Evolutionary conservation across 1,284 basidiomycete species (phyloP), one percentile per base, ranked within the genome.

Genomic region (Athelia sp.): DNA sequence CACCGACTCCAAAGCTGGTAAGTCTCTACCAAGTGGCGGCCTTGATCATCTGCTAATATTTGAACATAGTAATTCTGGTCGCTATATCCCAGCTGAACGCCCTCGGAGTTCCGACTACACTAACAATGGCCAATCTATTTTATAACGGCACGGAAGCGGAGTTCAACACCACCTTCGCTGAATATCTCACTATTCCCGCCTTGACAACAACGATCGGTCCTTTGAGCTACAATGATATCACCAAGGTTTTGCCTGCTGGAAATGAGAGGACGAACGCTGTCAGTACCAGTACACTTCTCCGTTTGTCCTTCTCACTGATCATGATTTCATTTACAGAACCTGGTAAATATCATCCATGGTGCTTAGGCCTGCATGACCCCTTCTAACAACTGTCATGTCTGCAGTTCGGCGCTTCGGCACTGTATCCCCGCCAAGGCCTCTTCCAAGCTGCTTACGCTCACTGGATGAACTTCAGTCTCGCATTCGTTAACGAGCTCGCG

Each of bases 361-460:
- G n/a, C 26, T 29, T 29, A 4, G 13, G 13, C 26, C 26, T 29
- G 13, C 13, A 29, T 6, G 13, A 29, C 26, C 6, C 26, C 13
- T 29, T 6, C 26, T 13, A 29, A 29, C 26, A 29, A 6, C 26
- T 29, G n/a, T n/a, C n/a, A 29, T 4, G 13, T 29, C 26, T 29
- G 4, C 26, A 65, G 17, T 71, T 70, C 49, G 68, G 67, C 24
- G 68, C 63, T 21, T 64, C 65, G 26, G 62, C 62, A 11, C 58
- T 67, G 15, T 54, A 58, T 1, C 56, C 56, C n/a, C 56, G 58
- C 24, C 61, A 62, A 11, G 50, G 58, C 15, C 53, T 52, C 18
- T 64, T 61, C 47, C 31, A 57, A 29, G 56, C 61, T 24, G 62
- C 62, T 1, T 62, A 60, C 44, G 48, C 40, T 10, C 54, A 60